phyloP scores from a whole-genome alignment of 139 green algal species.

The Zygnema cylindricum region DNA sequence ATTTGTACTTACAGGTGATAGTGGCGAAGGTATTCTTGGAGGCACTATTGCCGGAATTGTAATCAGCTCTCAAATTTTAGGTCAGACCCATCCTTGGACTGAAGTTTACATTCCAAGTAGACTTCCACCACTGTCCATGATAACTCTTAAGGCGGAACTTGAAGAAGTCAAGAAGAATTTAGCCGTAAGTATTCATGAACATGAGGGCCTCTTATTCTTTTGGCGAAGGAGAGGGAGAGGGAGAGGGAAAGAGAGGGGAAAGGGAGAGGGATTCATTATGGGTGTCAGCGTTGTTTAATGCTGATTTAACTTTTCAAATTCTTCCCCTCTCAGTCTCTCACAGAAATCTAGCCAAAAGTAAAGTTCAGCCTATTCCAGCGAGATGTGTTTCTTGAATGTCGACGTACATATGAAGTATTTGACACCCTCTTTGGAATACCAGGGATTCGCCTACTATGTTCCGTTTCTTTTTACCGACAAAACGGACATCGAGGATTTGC shows the following conservation, averaged over 20 bases:
- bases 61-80: slow-evolving; percentile 67
- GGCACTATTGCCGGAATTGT: slow-evolving; percentile 68
- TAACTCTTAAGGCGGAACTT: background rate
- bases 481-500: slow-evolving; percentile 47
- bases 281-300: too few species aligned
- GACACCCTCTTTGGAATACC: background rate
- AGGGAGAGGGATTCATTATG: too few species aligned
- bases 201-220: background rate
- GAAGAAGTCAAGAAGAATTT: slow-evolving; percentile 4
- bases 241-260: too few species aligned
- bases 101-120: slow-evolving; percentile 1
- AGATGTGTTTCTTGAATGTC: too few species aligned
- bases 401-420: too few species aligned
- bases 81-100: background rate
- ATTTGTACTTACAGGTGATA: slow-evolving; percentile 63
- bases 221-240: background rate
- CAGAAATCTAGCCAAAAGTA: too few species aligned
- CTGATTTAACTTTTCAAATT: too few species aligned
- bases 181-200: background rate
- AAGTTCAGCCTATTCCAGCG: too few species aligned
- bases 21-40: slow-evolving; percentile 75
- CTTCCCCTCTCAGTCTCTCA: too few species aligned
- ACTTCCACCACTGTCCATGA: background rate
- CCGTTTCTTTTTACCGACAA: slow-evolving; percentile 50
- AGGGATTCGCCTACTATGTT: slow-evolving; percentile 45